Evolutionary conservation across 257 asterid species (phyloP), one percentile per base, ranked within the genome.

Genomic region (Ilex asprella): DNA sequence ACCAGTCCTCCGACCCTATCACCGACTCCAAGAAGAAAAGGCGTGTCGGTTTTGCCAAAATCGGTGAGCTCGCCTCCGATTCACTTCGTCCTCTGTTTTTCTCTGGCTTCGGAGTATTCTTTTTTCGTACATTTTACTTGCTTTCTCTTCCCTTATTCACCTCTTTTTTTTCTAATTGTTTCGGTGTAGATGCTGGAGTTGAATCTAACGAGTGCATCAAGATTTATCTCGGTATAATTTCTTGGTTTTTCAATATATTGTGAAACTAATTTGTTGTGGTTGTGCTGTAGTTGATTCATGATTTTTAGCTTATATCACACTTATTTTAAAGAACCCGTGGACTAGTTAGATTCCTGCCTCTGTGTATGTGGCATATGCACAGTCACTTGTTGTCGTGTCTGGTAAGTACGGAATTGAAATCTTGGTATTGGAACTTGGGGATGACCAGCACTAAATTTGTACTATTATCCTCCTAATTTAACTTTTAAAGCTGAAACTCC

Each of bases 161-260:
- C 10, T n/a, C 9, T 21, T 60, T 50, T 58, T 30, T 47, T 1
- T 56, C 46, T 11, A 30, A 41, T 67, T 55, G 58, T 14, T 53
- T 46, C 70, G 15, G 31, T 65, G 74, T 83, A 91, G 98, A 91
- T 76, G 73, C 86, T 70, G 98, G 95, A 59, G 64, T 83, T 39
- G 92, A 85, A 71, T 85, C 95, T 31, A 84, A 81, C 15, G 85
- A 83, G 27, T 88, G 96, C 81, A 78, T 91, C 81, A 76, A 69
- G 55, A 77, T 91, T 63, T 88, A 83, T 73, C 62, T 86, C 51
- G 95, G 98, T 88, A 71, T 32, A 51, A 16, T 35, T 13, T 67
- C 15, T 30, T 10, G n/a, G 11, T 11, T 10, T 10, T 14, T 46
- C 6, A 14, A 46, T 44, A 21, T 61, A 21, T 63, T 51, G 1